These are phyloP conservation scores for Diddensiella caesifluorescens DNA, from an alignment of 805 yeast species.

Conservation along the genomic window DNA sequence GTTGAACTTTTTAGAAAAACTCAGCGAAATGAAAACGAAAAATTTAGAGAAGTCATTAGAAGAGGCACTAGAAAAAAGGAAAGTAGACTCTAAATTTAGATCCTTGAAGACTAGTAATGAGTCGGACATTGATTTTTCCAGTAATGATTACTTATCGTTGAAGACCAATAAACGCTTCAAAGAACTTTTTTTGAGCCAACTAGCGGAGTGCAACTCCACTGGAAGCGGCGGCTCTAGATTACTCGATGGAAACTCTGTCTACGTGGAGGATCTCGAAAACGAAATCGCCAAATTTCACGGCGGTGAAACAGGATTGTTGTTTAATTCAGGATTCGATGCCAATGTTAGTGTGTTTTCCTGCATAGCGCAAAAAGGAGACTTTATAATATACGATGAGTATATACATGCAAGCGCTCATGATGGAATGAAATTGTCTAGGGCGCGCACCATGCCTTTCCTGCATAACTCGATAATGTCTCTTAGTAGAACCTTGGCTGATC, in stretches of 20 bases:
- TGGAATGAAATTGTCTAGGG: conserved; percentile 23
- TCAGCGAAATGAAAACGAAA: not conserved
- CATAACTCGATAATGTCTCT: conserved; percentile 20
- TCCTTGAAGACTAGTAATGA: not conserved
- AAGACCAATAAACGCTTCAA: conserved; percentile 7
- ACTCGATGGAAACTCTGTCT: conserved; percentile 24
- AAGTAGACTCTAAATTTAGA: not conserved
- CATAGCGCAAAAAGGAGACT: conserved; percentile 23
- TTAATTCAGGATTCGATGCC: conserved; percentile 27
- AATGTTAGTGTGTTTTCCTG: conserved; percentile 21
- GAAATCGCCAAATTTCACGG: conserved; percentile 20
- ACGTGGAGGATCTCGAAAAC: conserved; percentile 18
- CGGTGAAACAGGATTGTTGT: conserved; percentile 20
- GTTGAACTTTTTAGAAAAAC: too few species aligned
- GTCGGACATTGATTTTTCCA: conserved; percentile 20
- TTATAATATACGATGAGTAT: conserved; percentile 23
- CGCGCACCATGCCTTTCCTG: conserved; percentile 8
- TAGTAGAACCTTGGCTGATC: not conserved
- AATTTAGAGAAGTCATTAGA: not conserved
- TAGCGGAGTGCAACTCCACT: conserved; percentile 5
- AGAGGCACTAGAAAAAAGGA: not conserved
- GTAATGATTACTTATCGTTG: conserved; percentile 23
- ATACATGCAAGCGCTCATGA: conserved; percentile 28
- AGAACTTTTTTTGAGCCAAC: conserved; percentile 10
- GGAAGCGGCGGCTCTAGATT: conserved; percentile 27